Conservation (phyloP, 192 early-diverging fungal species). For the Podila epigama region DNA sequence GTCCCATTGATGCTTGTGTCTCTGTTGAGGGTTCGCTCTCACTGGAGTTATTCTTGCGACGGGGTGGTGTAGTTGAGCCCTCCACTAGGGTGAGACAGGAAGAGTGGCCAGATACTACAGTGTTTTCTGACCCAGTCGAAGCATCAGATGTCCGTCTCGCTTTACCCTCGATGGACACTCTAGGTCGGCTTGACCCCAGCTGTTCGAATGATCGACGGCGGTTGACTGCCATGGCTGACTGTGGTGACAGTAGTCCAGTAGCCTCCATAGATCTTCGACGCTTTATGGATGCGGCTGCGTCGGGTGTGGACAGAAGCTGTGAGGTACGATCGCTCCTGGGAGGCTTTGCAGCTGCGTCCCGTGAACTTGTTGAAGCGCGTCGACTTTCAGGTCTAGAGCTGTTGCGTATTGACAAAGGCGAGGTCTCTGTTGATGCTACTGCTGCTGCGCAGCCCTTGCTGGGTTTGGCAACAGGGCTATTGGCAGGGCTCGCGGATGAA, state of each 20-base stretch:
- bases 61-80: constrained; percentile 2
- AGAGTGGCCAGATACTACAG: constrained; percentile 19
- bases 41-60: too few relatives aligned
- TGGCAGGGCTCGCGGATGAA: neutral
- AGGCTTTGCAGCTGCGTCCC: neutral
- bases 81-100: constrained; percentile 27
- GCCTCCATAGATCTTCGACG: constrained; percentile 5
- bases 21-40: neutral
- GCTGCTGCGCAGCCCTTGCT: too few relatives aligned
- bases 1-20: neutral
- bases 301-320: neutral
- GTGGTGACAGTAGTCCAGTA: constrained; percentile 1
- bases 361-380: neutral
- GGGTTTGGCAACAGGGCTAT: too few relatives aligned
- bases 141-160: constrained; percentile 30
- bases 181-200: neutral
- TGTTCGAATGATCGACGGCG: constrained; percentile 21
- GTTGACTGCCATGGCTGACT: neutral
- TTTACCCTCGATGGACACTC: neutral
- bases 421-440: neutral
- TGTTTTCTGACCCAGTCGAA: constrained; percentile 22
- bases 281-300: neutral
- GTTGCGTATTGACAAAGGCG: neutral
- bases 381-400: neutral
- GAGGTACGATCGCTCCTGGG: neutral